Conservation (phyloP, 2,329 filamentous ascomycete genomes). For the Fragosphaeria purpurea region DNA sequence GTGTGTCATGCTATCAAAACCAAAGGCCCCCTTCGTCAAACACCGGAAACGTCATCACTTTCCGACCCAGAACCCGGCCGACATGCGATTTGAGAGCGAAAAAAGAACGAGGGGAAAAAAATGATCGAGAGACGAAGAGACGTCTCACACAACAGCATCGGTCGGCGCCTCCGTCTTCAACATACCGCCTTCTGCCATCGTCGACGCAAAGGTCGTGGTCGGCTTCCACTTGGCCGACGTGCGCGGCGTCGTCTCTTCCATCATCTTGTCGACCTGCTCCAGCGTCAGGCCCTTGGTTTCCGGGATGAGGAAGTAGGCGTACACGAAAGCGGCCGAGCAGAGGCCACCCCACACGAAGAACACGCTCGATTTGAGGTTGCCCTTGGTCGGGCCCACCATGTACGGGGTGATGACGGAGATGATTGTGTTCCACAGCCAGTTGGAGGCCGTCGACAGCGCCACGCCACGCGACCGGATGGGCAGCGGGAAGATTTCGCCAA, state of each 20-base stretch:
- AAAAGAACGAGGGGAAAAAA: too few relatives aligned
- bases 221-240: constrained; percentile 70
- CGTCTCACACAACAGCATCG: too few relatives aligned
- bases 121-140: too few relatives aligned
- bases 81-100: too few relatives aligned
- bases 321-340: constrained; percentile 49
- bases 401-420: constrained; percentile 43
- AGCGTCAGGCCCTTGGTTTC: constrained; percentile 69
- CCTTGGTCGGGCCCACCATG: constrained; percentile 50
- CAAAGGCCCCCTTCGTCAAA: too few relatives aligned
- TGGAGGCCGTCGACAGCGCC: constrained; percentile 74
- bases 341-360: constrained; percentile 69
- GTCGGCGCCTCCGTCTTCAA: neutral
- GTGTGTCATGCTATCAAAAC: too few relatives aligned
- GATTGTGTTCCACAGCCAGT: constrained; percentile 77
- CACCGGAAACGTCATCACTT: too few relatives aligned
- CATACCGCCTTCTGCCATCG: constrained; percentile 3
- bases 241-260: constrained; percentile 73
- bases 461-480: constrained; percentile 84
- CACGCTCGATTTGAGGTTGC: constrained; percentile 58
- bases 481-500: constrained; percentile 84
- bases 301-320: constrained; percentile 64
- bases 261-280: constrained; percentile 77
- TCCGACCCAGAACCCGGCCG: too few relatives aligned
- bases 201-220: constrained; percentile 53